Evolutionary conservation across 768 basidiomycete species (phyloP).

Genomic region (Amanita polypyramis): DNA sequence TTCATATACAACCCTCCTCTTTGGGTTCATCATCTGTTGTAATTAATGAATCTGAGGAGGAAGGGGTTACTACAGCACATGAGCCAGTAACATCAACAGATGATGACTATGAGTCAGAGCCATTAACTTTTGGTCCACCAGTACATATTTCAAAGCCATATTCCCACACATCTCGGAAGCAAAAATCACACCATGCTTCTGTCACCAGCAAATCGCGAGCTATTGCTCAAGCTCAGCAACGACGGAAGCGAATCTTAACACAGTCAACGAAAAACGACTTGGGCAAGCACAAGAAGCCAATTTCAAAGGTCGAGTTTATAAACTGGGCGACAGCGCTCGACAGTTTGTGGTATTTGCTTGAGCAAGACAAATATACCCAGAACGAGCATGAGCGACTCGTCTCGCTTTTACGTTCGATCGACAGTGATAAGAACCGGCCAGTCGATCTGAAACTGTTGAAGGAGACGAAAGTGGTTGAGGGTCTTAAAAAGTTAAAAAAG

Average conservation of each 20-base stretch:
- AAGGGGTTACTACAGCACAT: not conserved
- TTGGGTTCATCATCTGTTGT: too few species aligned
- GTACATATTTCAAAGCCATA: too few species aligned
- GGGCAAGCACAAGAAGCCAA: not conserved
- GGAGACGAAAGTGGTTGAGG: constrained; percentile 11
- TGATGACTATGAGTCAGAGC: not conserved
- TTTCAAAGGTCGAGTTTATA: not conserved
- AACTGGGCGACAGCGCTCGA: not conserved
- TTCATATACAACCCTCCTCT: not conserved
- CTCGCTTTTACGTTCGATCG: constrained; percentile 1
- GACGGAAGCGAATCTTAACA: not conserved
- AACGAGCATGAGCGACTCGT: not conserved
- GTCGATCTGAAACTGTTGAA: constrained; percentile 13
- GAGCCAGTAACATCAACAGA: not conserved
- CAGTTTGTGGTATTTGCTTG: constrained; percentile 1
- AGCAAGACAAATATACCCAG: constrained; percentile 1
- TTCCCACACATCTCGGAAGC: not conserved
- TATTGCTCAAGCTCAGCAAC: too few species aligned
- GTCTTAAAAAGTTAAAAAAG: constrained; percentile 9
- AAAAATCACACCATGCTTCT: not conserved
- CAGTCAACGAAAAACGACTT: not conserved
- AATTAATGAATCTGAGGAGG: not conserved
- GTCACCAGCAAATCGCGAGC: too few species aligned
- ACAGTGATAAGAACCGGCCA: constrained; percentile 7
- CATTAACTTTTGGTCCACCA: too few species aligned